Conservation (phyloP, 768 basidiomycete genomes). For the Mycena haematopus region DNA sequence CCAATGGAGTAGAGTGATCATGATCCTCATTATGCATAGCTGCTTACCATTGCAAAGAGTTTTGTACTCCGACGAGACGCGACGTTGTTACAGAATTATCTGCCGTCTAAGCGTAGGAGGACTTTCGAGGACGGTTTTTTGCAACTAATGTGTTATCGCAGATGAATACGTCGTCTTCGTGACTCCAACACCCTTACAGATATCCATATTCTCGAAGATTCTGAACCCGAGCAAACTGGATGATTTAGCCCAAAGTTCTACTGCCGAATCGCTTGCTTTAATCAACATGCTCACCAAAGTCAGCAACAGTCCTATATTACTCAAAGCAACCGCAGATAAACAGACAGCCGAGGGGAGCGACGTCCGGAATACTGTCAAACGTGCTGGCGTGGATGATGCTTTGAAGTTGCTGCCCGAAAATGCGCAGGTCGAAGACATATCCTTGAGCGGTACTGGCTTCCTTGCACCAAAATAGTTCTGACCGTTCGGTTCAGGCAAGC, state of each 20-base stretch:
- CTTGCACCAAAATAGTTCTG: background rate
- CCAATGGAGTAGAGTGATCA: background rate
- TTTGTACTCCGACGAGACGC: constrained; percentile 94
- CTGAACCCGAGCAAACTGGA: constrained; percentile 75
- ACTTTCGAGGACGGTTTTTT: background rate
- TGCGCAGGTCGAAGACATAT: constrained; percentile 71
- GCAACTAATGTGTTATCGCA: constrained; percentile 38
- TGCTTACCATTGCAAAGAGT: constrained; percentile 76
- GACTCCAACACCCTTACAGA: constrained; percentile 83
- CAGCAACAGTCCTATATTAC: constrained; percentile 88
- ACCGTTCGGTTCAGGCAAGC: constrained; percentile 63
- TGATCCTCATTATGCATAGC: constrained; percentile 44
- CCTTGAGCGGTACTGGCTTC: constrained; percentile 70
- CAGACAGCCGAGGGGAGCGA: constrained; percentile 50
- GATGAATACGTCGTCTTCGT: constrained; percentile 99
- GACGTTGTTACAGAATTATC: constrained; percentile 76
- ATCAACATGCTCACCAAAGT: constrained; percentile 87
- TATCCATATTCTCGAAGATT: constrained; percentile 78
- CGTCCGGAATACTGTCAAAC: constrained; percentile 44
- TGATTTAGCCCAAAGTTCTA: constrained; percentile 70
- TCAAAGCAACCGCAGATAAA: constrained; percentile 80
- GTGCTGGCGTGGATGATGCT: constrained; percentile 63
- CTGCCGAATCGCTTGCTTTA: constrained; percentile 78
- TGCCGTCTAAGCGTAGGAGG: constrained; percentile 88
- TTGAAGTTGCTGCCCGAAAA: constrained; percentile 64